Evolutionary conservation across 352 stramenopile species (phyloP), one percentile per base, ranked within the genome.

Genomic region (Phytophthora citricola): DNA sequence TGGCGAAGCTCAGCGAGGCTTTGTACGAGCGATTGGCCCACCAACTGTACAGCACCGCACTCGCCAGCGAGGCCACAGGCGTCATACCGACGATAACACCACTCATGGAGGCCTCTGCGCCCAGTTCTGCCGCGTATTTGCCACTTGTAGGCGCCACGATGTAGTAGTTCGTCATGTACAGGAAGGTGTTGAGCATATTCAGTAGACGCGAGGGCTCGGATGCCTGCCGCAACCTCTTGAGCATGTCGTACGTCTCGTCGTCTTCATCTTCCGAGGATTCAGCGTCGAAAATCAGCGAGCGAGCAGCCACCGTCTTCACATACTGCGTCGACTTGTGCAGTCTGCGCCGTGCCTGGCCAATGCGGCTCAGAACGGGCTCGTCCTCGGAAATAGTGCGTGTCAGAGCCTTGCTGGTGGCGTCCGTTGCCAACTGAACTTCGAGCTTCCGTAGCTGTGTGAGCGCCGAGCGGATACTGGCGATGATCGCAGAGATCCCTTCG

Each of bases 161-260:
- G 81, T 98, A 98, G 81, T 99, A 99, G 83, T 99, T 99, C 51
- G 90, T 97, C 94, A 99, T 98, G 83, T 99, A 99, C 32, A 99
- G 76, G 75, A 98, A 98, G 3, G 95, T 98, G 45, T 85, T 97
- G 6, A 91, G 73, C 73, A 99, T 92, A 78, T 99, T 99, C 53
- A 99, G 85, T 48, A 91, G 76, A 43, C 89, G 81, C 17, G 89
- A 96, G 11, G 85, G 68, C 52, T 91, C 69, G 4, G 83, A 93
- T 29, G 71, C 63, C 41, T 81, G 66, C 38, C 60, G 66, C 6
- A 81, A 66, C 14, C 76, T 66, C 45, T 81, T 87, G 68, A 93
- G 83, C 46, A 87, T 73, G 32, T 78, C 62, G 63, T 90, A 90
- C 57, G 62, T 66, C 15, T 76, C 75, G 39, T 94, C 87, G 32